Evolutionary conservation across 176 grass and related monocot genomes (phyloP), one percentile per base, ranked within the genome.

Genomic region (Tuctoria greenei): DNA sequence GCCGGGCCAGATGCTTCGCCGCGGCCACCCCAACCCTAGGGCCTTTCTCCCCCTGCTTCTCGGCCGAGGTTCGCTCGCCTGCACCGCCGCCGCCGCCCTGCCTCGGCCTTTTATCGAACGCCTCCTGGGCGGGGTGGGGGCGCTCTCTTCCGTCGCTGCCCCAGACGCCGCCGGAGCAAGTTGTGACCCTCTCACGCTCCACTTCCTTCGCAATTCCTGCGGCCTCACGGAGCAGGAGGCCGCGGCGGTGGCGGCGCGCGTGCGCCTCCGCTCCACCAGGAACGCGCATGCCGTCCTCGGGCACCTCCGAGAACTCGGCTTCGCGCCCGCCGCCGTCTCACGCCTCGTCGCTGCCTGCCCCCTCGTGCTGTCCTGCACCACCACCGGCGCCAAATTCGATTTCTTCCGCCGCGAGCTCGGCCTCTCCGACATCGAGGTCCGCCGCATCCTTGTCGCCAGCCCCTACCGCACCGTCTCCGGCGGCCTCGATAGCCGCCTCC

Each of bases 351-450:
- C 66, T 37, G 39, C 20, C 27, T 11, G 2, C 43, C 58, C 74
- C 10, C 7, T 21, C 4, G 2, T 80, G 56, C 75, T 82, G 45
- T 36, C 61, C 76, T 74, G 50, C 41, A 14, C 2, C 47, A 79
- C 20, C 73, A 21, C 85, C 56, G 36, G 16, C 57, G 82, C 80
- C 18, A 62, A 66, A 42, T 10, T 89, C 39, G 66, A 86, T 39
- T 96, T 96, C 81, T 92, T 80, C 24, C 57, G 60, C 41, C 26
- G 39, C 4, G 78, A 92, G 61, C 69, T 96, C 25, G 81, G 56
- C 24, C 37, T 55, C 55, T 23, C 86, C 24, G 4, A 85, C 24
- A 5, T 35, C 35, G 61, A 82, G 59, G 39, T 62, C 44, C 79
- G 74, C 56, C 59, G 80, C 58, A 38, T 81, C 64, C 0, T 76